Percentiles rank a stretch among this genome's conserved stretches.
phyloP scores from a whole-genome alignment of 352 stramenopile species.

The Phytophthora ohioensis region DNA sequence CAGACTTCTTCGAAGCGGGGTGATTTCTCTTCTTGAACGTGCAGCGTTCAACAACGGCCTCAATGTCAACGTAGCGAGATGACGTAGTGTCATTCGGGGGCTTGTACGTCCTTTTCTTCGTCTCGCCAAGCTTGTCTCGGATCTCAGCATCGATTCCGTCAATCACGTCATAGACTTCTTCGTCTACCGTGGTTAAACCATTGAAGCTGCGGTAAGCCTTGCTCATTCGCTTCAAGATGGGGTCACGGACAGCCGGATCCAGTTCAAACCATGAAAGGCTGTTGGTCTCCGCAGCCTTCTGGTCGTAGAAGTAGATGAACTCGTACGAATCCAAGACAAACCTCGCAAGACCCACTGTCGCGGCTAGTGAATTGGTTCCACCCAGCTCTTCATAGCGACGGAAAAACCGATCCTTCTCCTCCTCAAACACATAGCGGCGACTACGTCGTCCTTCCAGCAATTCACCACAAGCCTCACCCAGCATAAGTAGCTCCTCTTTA shows the following conservation, averaged over 20 bases:
- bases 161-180: constrained; percentile 46
- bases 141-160: constrained; percentile 45
- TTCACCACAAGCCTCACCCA: constrained; percentile 46
- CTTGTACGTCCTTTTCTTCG: constrained; percentile 52
- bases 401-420: constrained; percentile 50
- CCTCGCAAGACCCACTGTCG: constrained; percentile 35
- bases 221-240: constrained; percentile 39
- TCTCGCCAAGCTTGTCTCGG: constrained; percentile 35
- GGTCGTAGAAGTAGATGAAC: constrained; percentile 55
- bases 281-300: constrained; percentile 35
- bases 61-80: constrained; percentile 52
- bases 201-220: constrained; percentile 51
- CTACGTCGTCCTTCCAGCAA: constrained; percentile 44
- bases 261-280: constrained; percentile 49
- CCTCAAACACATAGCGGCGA: constrained; percentile 52
- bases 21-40: constrained; percentile 27
- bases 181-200: constrained; percentile 41
- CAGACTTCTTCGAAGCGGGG: constrained; percentile 2
- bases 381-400: constrained; percentile 47
- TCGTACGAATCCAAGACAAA: constrained; percentile 56
- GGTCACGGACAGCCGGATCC: constrained; percentile 23
- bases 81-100: constrained; percentile 37
- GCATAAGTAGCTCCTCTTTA: constrained; percentile 43
- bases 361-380: constrained; percentile 37
- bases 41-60: constrained; percentile 41